Base-by-base conservation (phyloP, 2,329 filamentous ascomycete genomes). In the Apiospora malaysiana region DNA sequence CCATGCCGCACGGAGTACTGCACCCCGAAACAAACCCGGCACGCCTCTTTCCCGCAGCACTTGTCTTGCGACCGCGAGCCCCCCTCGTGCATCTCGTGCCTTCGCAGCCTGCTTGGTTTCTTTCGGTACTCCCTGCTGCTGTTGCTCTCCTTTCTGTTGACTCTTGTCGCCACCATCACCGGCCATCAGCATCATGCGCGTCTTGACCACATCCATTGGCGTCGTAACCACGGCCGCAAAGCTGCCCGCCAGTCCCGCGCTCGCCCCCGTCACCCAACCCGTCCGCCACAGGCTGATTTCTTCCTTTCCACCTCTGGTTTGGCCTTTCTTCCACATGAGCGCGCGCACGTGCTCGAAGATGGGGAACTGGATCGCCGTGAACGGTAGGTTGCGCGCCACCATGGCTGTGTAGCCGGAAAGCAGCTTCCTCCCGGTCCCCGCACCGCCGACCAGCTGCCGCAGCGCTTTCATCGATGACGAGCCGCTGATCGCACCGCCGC, bases 191-290 rank as follows among this genome's bases (percentile, higher is more conserved):
- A 97, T 97, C 82, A 97, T 92, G 68, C 93, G 84, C 74, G 94
- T 97, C 84, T 97, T 97, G 32, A 97, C 88, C 12, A 97, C 94
- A 80, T 97, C 95, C 70, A 94, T 90, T 0, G 95, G 95, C 68
- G 94, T 97, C 1, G 94, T 97, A n/a, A 96, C 80, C 12, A 93
- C 87, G 0, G 94, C 93, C 0, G 94, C 91, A 10, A 95, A 80
- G 7, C 90, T 89, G 0, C 94, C 94, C 0, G 94, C 93, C 21
- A 87, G 80, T 1, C 91, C 93, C 0, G 94, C 94, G 77, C 92
- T 93, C 4, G 88, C 71, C 0, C 92, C 94, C 0, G 93, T 96
- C 59, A 95, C 88, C 1, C 88, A 71, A 0, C 90, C 93, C 32
- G 91, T 91, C 81, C 95, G 92, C 6, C 89, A 74, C 18, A 96